Evolutionary conservation across 352 stramenopile species (phyloP), one percentile per base, ranked within the genome.

Genomic region (Aphanomyces euteiches): DNA sequence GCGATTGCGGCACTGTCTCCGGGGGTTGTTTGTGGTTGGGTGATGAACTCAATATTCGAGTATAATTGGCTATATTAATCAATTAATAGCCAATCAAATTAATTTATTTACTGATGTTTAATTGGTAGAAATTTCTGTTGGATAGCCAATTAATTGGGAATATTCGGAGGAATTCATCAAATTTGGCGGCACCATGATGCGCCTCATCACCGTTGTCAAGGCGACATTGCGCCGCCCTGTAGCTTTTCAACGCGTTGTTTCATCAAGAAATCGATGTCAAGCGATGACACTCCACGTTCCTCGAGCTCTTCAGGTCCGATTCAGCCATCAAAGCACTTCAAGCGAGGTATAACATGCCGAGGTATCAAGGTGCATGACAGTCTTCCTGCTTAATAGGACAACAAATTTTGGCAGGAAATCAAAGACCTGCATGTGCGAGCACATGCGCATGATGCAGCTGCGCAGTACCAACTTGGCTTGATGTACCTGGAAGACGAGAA

Each of bases 401-500:
- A 61, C 28, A 50, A 21, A 8, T 40, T 70, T 4, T 70, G 64
- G 64, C 12, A 43, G 3, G 47, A 70, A 36, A 37, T 61, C 12
- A 17, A 70, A 7, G 64, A 54, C 34, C 17, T 70, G 54, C 47
- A 70, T 40, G 64, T 63, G 40, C 64, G 64, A 21, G 64, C 64
- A 6, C 43, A 63, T 40, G 47, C 45, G 6, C 43, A 70, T 10
- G 64, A 70, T 61, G 64, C 64, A 28, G 4, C 17, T 21, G 64
- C 64, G n/a, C 64, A 70, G 34, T 70, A 70, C 56, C 47, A 70
- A 43, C 64, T 70, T 21, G 64, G 47, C 19, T 41, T 70, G 13
- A 70, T 70, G 64, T 70, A 63, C 64, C 47, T 70, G 17, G 64
- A 70, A 34, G 69, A 75, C 2, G 69, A 77, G 3, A 53, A 67